Conservation (phyloP, 2,329 filamentous ascomycete genomes). For the Microcera coccophila region DNA sequence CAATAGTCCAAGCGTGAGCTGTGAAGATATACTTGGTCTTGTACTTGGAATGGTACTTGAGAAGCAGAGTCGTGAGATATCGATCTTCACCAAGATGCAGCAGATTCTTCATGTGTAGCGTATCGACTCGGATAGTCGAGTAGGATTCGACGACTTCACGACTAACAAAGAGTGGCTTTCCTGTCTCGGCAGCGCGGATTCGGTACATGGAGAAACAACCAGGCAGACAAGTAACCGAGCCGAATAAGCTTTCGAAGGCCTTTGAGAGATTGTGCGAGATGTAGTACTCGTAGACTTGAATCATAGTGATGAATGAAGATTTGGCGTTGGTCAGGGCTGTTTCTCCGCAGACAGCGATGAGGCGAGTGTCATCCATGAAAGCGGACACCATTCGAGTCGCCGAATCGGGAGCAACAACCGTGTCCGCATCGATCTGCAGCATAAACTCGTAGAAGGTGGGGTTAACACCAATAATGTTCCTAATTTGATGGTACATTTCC, state of each 20-base stretch:
- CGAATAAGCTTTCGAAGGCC: slow-evolving; percentile 95
- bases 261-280: slow-evolving; percentile 97
- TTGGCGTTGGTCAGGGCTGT: slow-evolving; percentile 92
- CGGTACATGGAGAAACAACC: slow-evolving; percentile 99
- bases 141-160: slow-evolving; percentile 86
- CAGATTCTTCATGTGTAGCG: slow-evolving; percentile 97
- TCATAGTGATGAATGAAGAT: slow-evolving; percentile 93
- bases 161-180: slow-evolving; percentile 94
- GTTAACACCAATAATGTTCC: slow-evolving; percentile 98
- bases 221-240: slow-evolving; percentile 93
- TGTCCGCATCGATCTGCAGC: slow-evolving; percentile 96
- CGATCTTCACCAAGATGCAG: slow-evolving; percentile 96
- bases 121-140: slow-evolving; percentile 91
- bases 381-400: slow-evolving; percentile 87
- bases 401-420: slow-evolving; percentile 83
- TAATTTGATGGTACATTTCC: slow-evolving; percentile 97
- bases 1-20: slow-evolving; percentile 94
- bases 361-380: slow-evolving; percentile 84
- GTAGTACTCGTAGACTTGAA: slow-evolving; percentile 99
- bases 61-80: slow-evolving; percentile 87
- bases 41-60: slow-evolving; percentile 89
- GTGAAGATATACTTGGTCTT: slow-evolving; percentile 97
- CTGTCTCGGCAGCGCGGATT: slow-evolving; percentile 87
- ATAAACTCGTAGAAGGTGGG: slow-evolving; percentile 98
- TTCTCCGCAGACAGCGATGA: slow-evolving; percentile 95